Evolutionary conservation across 208 protist genomes (phyloP).

Genomic region (Wallacemonas rigidus): DNA sequence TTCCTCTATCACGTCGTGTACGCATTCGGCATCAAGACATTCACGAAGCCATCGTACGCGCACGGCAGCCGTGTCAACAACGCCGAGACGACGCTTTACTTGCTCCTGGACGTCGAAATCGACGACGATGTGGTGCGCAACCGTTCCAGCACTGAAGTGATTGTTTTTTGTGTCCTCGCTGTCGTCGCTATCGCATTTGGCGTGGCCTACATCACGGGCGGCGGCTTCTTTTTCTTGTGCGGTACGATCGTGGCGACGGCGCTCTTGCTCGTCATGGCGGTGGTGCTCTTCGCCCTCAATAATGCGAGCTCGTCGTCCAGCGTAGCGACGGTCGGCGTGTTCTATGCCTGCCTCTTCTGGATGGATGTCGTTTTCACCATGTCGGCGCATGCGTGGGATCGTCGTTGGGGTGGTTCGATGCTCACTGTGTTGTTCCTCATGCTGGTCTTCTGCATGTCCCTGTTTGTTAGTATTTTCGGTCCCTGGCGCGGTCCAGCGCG

Average conservation of each 20-base stretch:
- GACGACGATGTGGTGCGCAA: constrained; percentile 35
- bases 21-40: constrained; percentile 46
- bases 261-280: constrained; percentile 36
- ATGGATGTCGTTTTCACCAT: constrained; percentile 56
- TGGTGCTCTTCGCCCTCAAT: constrained; percentile 34
- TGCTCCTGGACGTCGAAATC: constrained; percentile 54
- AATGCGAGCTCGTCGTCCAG: constrained; percentile 40
- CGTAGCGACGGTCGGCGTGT: constrained; percentile 42
- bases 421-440: constrained; percentile 46
- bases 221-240: constrained; percentile 44
- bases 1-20: constrained; percentile 62
- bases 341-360: constrained; percentile 54
- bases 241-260: constrained; percentile 35
- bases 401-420: constrained; percentile 40
- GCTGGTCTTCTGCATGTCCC: constrained; percentile 34
- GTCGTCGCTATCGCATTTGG: constrained; percentile 48
- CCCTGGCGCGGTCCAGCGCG: constrained; percentile 34
- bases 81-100: constrained; percentile 43
- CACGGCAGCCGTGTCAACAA: constrained; percentile 64
- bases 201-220: constrained; percentile 42
- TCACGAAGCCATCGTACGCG: constrained; percentile 41
- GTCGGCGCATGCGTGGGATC: constrained; percentile 38
- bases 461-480: constrained; percentile 52
- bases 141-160: constrained; percentile 36
- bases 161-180: constrained; percentile 32